phyloP scores from a whole-genome alignment of 2,329 filamentous ascomycete species.

The Aspergillus fructus region DNA sequence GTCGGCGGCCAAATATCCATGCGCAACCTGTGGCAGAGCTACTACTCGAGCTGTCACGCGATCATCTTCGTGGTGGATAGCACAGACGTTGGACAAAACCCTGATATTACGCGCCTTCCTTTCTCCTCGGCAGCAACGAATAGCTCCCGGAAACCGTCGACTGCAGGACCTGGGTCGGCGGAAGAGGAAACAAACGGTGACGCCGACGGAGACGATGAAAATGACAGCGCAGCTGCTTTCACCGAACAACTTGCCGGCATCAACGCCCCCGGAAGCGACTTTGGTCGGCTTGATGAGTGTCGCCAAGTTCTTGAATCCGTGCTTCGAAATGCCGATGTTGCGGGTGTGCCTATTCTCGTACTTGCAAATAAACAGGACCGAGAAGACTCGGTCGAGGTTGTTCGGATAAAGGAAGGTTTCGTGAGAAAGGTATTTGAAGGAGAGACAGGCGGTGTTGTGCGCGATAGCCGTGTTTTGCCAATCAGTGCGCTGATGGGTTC shows the following conservation, averaged over 20 bases:
- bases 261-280: constrained; percentile 35
- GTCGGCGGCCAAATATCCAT: constrained; percentile 90
- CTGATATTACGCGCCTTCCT: constrained; percentile 60
- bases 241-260: constrained; percentile 37
- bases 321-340: constrained; percentile 79
- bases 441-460: constrained; percentile 78
- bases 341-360: constrained; percentile 87
- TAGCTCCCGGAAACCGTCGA: constrained; percentile 21
- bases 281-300: constrained; percentile 76
- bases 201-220: neutral
- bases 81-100: constrained; percentile 81
- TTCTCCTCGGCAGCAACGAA: neutral
- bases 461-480: constrained; percentile 87
- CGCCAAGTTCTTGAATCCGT: constrained; percentile 86
- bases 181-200: neutral
- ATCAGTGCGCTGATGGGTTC: constrained; percentile 80
- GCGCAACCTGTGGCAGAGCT: constrained; percentile 90
- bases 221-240: constrained; percentile 17
- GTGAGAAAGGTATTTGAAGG: constrained; percentile 96
- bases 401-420: constrained; percentile 93
- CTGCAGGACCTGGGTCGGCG: neutral
- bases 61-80: constrained; percentile 98
- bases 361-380: constrained; percentile 97
- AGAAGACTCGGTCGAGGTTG: constrained; percentile 96
- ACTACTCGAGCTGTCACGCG: constrained; percentile 90